A percentile compares a stretch with the other conserved stretches of the same genome.
phyloP scores from a whole-genome alignment of 352 stramenopile genomes.

The Pythium plurisporium region DNA sequence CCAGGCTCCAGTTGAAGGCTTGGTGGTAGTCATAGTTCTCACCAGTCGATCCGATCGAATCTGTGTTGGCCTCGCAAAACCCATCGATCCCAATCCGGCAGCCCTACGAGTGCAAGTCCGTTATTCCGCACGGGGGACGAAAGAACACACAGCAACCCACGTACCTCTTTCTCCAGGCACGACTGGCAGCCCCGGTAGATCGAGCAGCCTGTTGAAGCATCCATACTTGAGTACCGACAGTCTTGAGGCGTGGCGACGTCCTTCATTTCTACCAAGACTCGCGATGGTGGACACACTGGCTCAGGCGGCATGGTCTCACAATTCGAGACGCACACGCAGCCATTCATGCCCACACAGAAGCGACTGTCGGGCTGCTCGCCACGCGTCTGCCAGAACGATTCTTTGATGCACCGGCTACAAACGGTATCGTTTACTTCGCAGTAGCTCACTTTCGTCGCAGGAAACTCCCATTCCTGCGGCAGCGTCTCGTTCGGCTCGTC shows the following conservation, averaged over 20 bases:
- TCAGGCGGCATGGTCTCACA: slow-evolving; percentile 7
- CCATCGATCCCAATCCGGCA: background rate
- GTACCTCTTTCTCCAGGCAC: no score
- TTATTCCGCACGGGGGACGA: no score
- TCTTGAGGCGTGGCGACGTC: no score
- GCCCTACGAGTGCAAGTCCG: background rate
- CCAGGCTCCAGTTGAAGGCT: background rate
- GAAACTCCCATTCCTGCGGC: slow-evolving; percentile 16
- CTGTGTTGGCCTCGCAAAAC: background rate
- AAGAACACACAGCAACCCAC: no score
- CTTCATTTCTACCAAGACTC: no score
- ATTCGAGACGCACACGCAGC: slow-evolving; percentile 14
- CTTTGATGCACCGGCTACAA: slow-evolving; percentile 6
- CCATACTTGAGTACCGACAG: no score
- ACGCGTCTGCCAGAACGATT: background rate
- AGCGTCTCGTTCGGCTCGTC: no score
- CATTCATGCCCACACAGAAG: slow-evolving; percentile 12
- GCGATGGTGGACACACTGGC: background rate
- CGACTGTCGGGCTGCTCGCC: background rate
- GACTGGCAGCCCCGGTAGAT: no score
- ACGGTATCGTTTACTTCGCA: slow-evolving; percentile 1
- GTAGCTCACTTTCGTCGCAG: background rate
- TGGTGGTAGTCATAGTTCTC: background rate
- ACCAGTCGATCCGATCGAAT: background rate
- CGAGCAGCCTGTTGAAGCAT: no score